Base-by-base conservation (phyloP, 139 green algal genomes). In the Pleodorina starrii region DNA sequence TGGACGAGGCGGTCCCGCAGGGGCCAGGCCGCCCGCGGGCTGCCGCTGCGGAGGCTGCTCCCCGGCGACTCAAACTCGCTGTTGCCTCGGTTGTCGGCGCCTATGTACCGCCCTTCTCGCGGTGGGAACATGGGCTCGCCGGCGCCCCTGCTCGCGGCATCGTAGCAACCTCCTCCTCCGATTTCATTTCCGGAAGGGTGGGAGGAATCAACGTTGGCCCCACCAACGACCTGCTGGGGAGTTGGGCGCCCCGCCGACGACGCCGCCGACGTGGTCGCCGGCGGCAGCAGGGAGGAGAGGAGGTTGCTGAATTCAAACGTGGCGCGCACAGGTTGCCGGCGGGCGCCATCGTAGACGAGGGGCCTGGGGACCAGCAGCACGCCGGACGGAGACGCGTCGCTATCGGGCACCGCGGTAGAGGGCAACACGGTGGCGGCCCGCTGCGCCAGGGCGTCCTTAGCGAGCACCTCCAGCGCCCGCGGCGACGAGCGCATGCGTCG, bases 221-320 rank as follows among this genome's bases (percentile, higher is more conserved):
- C n/a, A n/a, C n/a, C n/a, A n/a, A n/a, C n/a, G n/a, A n/a, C n/a
- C n/a, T n/a, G n/a, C n/a, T n/a, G n/a, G n/a, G n/a, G n/a, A n/a
- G n/a, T n/a, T n/a, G n/a, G n/a, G n/a, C n/a, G n/a, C n/a, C n/a
- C 63, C 27, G 29, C 27, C 19, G 63, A 19, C 29, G 27, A 23
- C 63, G 29, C 63, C 27, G 35, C 63, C 27, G 63, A 23, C 63
- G n/a, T n/a, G n/a, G n/a, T n/a, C n/a, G 63, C 21, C 29, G 63
- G 63, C 12, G 63, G 63, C 32, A 73, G 63, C 40, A 80, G 40
- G 2, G 72, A 43, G 9, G 40, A 14, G n/a, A 80, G 57, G 11
- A 80, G 72, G 51, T 21, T 19, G 36, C 78, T 85, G 78, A 85
- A 85, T 6, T 85, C 78, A 36, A 85, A 86, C 27, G 12, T 57